These are phyloP conservation scores for Cyberlindnera euphorbiiphila DNA, from an alignment of 805 yeast genomes.

Conservation along the genomic window DNA sequence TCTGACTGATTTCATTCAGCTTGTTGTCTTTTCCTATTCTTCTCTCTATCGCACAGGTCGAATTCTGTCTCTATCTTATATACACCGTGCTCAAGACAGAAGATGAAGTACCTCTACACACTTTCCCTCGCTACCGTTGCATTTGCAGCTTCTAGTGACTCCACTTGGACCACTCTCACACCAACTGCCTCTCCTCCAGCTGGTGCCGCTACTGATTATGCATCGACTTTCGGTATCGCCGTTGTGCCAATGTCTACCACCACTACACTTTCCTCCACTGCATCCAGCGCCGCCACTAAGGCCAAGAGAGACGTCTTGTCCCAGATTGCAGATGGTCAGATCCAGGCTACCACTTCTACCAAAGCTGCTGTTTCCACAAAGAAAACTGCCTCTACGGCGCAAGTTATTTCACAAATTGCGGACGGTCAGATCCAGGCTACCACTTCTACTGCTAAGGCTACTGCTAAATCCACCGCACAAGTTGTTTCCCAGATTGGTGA, in stretches of 20 bases:
- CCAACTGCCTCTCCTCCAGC: conserved; percentile 34
- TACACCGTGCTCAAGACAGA: too few species aligned
- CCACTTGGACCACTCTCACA: conserved; percentile 42
- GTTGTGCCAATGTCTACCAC: conserved; percentile 33
- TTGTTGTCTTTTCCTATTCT: too few species aligned
- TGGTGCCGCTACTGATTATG: conserved; percentile 34
- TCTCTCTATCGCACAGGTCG: too few species aligned
- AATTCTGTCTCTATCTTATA: too few species aligned
- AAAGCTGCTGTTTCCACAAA: conserved; percentile 27
- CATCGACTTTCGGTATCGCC: conserved; percentile 40
- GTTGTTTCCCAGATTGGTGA: conserved; percentile 29
- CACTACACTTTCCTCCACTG: conserved; percentile 7
- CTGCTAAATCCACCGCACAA: conserved; percentile 13
- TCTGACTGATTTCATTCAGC: too few species aligned
- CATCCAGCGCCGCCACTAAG: conserved; percentile 27
- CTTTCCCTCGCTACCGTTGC: conserved; percentile 30
- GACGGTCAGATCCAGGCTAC: conserved; percentile 56
- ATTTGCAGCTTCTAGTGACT: conserved; percentile 46
- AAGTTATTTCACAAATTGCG: conserved; percentile 42
- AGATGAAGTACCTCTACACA: conserved; percentile 10
- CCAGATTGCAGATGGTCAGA: conserved; percentile 15
- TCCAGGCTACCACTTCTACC: conserved; percentile 22
- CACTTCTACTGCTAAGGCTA: conserved; percentile 25
- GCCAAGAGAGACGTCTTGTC: conserved; percentile 25
- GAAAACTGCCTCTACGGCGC: conserved; percentile 7